Base-by-base conservation (phyloP, 352 stramenopile genomes). In the Pythium dissotocum region DNA sequence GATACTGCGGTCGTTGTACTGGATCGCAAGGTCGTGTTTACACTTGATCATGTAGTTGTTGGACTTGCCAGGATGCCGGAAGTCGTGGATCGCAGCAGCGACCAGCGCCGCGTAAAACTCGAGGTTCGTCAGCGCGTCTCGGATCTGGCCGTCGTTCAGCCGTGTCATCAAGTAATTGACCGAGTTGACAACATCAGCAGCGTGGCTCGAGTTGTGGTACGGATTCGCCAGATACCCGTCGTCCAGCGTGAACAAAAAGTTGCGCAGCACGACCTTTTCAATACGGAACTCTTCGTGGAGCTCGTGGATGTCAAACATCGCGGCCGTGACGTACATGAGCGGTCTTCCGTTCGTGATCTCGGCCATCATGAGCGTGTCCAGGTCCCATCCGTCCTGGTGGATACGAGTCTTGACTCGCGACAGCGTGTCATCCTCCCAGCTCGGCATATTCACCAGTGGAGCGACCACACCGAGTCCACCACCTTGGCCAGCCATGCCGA, bases 11-110 rank as follows among this genome's bases (percentile, higher is more conserved):
- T 96, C 89, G 46, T 89, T 94, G 78, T 97, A 97, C 60, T 87
- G 75, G 26, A 95, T 79, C 33, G 89, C 84, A 26, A 97, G 75
- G 60, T 89, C 83, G 61, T 90, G 79, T 33, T 90, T 87, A 21
- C 74, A 72, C 66, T 91, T 93, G 69, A 94, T 89, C 26, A 93
- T 75, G 70, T 94, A 95, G 67, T 91, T 91, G 76, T 95, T 93
- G 12, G 83, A 92, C 53, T 92, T 93, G 51, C 87, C 87, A 16
- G 85, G 86, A 66, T 96, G 89, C 1, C 83, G 75, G 58, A 95
- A 94, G 62, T 96, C 89, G 59, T 96, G 89, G 63, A 95, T 92
- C 2, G 89, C 87, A 14, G 86, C 87, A 18, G 84, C 87, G 32
- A 95, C 77, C 5, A 95, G 71, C 28, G 86, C 82, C 26, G 86